Base-by-base conservation (phyloP, 768 basidiomycete genomes). In the Suillus hirtellus region DNA sequence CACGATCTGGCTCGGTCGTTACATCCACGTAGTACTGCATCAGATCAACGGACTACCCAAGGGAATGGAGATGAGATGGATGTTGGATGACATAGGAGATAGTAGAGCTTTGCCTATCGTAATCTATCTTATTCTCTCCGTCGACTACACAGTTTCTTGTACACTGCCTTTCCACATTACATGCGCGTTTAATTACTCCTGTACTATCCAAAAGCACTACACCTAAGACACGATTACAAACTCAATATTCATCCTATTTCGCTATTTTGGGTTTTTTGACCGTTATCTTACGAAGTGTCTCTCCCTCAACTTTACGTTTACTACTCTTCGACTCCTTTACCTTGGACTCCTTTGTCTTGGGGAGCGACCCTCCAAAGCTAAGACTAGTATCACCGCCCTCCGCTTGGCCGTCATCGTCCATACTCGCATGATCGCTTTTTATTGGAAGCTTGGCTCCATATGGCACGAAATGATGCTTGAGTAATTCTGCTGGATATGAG, bases 31-130 rank as follows among this genome's bases (percentile, higher is more conserved):
- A 66, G 56, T 42, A 67, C 64, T 65, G 70, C 62, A 60, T 54
- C 63, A 62, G 64, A 55, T 55, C 64, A 64, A 72, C 70, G 77
- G 75, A 73, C 74, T 67, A 76, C 52, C 64, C 68, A 66, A 56
- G 86, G 77, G 24, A 76, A 74, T 58, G 80, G 77, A 42, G 86
- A 89, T 67, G 86, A 81, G 66, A 90, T 90, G 89, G 88, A 90
- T 72, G 79, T 89, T 63, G 86, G 87, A 69, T 89, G 73, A 82
- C 50, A 27, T 43, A 50, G 31, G 21, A 55, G 40, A 35, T 38
- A 42, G 52, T 34, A 53, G 55, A 58, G 24, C 11, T 58, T 11
- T 42, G 24, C 27, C 37, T 27, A 24, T 21, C 55, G 47, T 60
- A 56, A 54, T 64, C 67, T 67, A 70, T 69, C 65, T 69, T 73